A percentile compares a stretch with the other conserved stretches of the same genome.
Conservation (phyloP, 345 rosid genomes). For the Hypericum androsaemum region DNA sequence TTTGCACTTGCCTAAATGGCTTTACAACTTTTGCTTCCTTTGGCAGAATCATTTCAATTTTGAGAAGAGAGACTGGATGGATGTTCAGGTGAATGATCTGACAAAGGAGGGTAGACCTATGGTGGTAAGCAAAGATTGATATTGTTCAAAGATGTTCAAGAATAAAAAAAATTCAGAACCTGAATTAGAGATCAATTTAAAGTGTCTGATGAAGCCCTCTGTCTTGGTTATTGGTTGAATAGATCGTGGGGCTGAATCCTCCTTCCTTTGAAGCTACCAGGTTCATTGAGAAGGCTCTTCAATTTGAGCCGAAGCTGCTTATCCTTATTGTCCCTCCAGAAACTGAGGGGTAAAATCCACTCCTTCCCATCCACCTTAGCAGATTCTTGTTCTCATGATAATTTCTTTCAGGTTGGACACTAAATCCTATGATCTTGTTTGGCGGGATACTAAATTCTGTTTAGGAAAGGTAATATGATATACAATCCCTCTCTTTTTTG, state of each 20-base stretch:
- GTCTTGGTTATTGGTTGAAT: conserved; percentile 3
- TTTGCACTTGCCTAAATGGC: not conserved
- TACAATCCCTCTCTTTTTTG: conserved; percentile 2
- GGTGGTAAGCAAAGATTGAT: conserved; percentile 39
- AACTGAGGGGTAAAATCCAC: conserved; percentile 33
- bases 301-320: conserved; percentile 53
- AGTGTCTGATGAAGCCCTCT: too few relatives aligned
- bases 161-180: too few relatives aligned
- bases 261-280: conserved; percentile 57
- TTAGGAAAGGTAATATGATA: conserved; percentile 42
- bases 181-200: too few relatives aligned
- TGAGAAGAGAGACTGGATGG: conserved; percentile 85
- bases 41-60: conserved; percentile 62
- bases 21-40: not conserved
- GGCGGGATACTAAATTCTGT: conserved; percentile 42
- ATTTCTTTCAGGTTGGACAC: conserved; percentile 25
- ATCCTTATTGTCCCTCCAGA: conserved; percentile 60
- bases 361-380: not conserved
- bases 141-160: too few relatives aligned
- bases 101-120: conserved; percentile 43
- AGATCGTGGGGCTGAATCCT: conserved; percentile 76
- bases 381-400: conserved; percentile 1
- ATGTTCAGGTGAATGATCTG: conserved; percentile 52
- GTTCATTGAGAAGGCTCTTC: conserved; percentile 51
- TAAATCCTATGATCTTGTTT: conserved; percentile 42